phyloP scores from a whole-genome alignment of 2,329 filamentous ascomycete genomes.

The Cladophialophora yegresii region DNA sequence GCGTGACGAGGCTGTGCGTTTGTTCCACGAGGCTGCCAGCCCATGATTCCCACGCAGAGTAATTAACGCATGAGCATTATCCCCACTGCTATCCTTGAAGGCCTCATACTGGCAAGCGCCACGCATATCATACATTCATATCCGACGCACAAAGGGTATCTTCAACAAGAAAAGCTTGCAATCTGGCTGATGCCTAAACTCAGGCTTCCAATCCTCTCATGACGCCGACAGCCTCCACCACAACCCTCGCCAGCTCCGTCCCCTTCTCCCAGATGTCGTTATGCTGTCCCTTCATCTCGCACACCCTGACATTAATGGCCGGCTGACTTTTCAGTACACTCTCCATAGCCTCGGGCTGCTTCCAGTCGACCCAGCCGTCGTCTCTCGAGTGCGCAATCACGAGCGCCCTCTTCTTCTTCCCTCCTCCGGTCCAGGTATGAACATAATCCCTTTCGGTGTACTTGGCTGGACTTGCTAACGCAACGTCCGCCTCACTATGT shows the following conservation, averaged over 20 bases:
- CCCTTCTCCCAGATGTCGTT: slow-evolving; percentile 48
- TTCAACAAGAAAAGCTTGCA: background rate
- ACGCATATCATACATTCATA: background rate
- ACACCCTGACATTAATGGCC: slow-evolving; percentile 40
- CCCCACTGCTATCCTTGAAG: background rate
- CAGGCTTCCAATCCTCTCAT: slow-evolving; percentile 15
- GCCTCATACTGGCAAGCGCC: background rate
- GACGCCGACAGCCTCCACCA: slow-evolving; percentile 34
- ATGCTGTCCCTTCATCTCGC: slow-evolving; percentile 44
- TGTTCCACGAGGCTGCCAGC: background rate
- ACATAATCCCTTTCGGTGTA: slow-evolving; percentile 23
- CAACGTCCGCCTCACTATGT: slow-evolving; percentile 43
- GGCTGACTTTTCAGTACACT: slow-evolving; percentile 53
- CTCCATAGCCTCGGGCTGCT: slow-evolving; percentile 50
- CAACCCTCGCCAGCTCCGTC: slow-evolving; percentile 44
- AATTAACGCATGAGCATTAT: background rate
- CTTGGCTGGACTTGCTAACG: slow-evolving; percentile 45
- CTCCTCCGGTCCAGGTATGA: slow-evolving; percentile 37
- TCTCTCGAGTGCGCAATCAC: slow-evolving; percentile 47
- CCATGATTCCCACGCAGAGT: no score
- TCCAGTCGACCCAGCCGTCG: slow-evolving; percentile 46
- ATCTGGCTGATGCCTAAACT: background rate
- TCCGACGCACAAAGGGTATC: background rate
- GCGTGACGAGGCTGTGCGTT: background rate
- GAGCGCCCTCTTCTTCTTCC: slow-evolving; percentile 42